Base-by-base conservation (phyloP, 768 basidiomycete species). In the Collybia mongolica region DNA sequence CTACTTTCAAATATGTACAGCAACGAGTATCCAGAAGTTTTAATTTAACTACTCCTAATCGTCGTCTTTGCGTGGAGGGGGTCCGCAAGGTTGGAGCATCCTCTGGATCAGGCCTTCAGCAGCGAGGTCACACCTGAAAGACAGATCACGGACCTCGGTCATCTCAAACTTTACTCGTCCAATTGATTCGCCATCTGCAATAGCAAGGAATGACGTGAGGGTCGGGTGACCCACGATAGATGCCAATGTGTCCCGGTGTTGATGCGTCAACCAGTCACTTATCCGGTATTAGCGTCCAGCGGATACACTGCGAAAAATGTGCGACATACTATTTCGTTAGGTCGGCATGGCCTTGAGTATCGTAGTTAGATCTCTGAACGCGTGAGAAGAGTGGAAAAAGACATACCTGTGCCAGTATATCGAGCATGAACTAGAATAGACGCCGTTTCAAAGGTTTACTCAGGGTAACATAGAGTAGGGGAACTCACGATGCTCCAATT, bases 211-310 rank as follows among this genome's bases (percentile, higher is more conserved):
- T 2, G 91, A 91, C 12, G 84, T 73, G 49, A 99, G 71, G 0
- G 90, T 79, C 3, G 93, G 81, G 66, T 99, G 97, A 2, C 96
- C 93, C 39, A 94, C 84, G 54, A 98, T 94, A 7, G 95, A 89
- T 19, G 95, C 74, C 53, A 92, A 73, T n/a, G 93, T 95, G 66
- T 98, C 96, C 37, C 96, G 85, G 71, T 98, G 95, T 63, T 98
- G 96, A 69, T 98, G 93, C 6, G 93, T 97, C 40, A 96, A 70
- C 96, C 96, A 98, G 64, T 98, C 96, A 70, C 96, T 98, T 35
- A 46, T 18, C 29, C 37, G 24, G 45, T 32, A 57, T 61, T 55
- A 57, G 57, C 9, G 49, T 42, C 44, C 29, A 48, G 42, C 37
- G 11, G 6, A 37, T 26, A 28, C 40, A 54, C 20, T 38, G 41